Conservation (phyloP, 2,329 filamentous ascomycete genomes). For the Alternaria triticimaculans region DNA sequence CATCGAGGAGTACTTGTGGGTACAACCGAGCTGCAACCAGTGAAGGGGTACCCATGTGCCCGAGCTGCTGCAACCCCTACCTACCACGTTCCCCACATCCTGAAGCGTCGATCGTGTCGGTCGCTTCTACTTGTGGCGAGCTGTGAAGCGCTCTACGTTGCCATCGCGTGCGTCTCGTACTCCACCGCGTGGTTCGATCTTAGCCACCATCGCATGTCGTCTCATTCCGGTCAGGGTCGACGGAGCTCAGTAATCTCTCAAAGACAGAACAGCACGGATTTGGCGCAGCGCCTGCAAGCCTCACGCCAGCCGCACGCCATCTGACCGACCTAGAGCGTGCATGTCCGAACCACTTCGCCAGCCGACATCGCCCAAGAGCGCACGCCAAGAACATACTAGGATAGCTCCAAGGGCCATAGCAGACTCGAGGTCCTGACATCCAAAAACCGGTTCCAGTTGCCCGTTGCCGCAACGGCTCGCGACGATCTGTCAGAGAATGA, state of each 20-base stretch:
- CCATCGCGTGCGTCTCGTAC: constrained; percentile 22
- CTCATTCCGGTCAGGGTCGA: constrained; percentile 22
- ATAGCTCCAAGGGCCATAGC: constrained; percentile 3
- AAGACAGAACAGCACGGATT: constrained; percentile 12
- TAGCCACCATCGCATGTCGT: constrained; percentile 23
- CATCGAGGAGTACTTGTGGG: constrained; percentile 31
- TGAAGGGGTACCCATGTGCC: constrained; percentile 28
- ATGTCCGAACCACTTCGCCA: neutral
- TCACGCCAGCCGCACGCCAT: constrained; percentile 25
- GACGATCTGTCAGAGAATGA: constrained; percentile 26
- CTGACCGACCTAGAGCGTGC: constrained; percentile 11
- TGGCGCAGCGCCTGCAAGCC: constrained; percentile 32
- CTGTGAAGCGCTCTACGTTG: constrained; percentile 22
- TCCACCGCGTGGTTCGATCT: constrained; percentile 22
- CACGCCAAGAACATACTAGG: neutral
- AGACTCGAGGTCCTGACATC: neutral
- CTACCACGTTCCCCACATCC: constrained; percentile 40
- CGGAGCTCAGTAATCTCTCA: constrained; percentile 19
- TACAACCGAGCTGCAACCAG: constrained; percentile 27
- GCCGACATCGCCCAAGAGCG: constrained; percentile 23
- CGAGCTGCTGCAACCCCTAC: constrained; percentile 19
- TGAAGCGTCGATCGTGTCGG: constrained; percentile 36
- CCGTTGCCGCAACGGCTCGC: constrained; percentile 33
- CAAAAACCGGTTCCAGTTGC: constrained; percentile 37
- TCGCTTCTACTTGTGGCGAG: constrained; percentile 28